Conservation (phyloP, 352 stramenopile genomes). For the Pythium guiyangense region DNA sequence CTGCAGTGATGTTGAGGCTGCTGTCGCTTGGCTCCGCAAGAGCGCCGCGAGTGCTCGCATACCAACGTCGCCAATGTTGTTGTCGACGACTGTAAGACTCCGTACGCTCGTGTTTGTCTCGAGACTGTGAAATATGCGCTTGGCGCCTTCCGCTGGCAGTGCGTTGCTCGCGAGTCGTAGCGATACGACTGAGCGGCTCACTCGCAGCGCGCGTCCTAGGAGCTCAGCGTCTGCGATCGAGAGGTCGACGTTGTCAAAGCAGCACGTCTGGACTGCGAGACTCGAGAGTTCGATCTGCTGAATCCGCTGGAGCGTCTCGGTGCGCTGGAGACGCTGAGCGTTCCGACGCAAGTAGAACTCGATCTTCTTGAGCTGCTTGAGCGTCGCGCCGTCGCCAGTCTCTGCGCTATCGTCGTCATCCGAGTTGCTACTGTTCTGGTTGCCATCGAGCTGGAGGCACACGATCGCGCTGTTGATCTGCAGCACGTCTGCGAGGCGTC, state of each 20-base stretch:
- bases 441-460: conserved; percentile 23
- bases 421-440: conserved; percentile 15
- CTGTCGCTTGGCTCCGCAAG: conserved; percentile 15
- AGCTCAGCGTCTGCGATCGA: conserved; percentile 28
- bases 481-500: conserved; percentile 21
- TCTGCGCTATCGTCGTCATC: conserved; percentile 26
- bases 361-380: conserved; percentile 21
- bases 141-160: conserved; percentile 23
- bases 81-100: conserved; percentile 23
- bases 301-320: conserved; percentile 11
- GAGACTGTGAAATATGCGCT: conserved; percentile 25
- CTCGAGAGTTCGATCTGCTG: conserved; percentile 19
- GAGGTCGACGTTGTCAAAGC: conserved; percentile 31
- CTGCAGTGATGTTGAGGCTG: conserved; percentile 6
- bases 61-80: conserved; percentile 28
- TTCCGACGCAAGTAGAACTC: conserved; percentile 36
- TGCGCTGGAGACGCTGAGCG: conserved; percentile 12
- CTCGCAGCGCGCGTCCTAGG: conserved; percentile 21
- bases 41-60: conserved; percentile 27
- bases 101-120: conserved; percentile 20
- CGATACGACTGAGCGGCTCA: conserved; percentile 25
- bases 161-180: conserved; percentile 38
- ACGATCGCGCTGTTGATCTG: conserved; percentile 21
- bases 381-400: conserved; percentile 2
- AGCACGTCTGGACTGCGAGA: conserved; percentile 20